Evolutionary conservation across 495 filamentous ascomycete species (phyloP), one percentile per base, ranked within the genome.

Genomic region (Penicillium atrosanguineum): DNA sequence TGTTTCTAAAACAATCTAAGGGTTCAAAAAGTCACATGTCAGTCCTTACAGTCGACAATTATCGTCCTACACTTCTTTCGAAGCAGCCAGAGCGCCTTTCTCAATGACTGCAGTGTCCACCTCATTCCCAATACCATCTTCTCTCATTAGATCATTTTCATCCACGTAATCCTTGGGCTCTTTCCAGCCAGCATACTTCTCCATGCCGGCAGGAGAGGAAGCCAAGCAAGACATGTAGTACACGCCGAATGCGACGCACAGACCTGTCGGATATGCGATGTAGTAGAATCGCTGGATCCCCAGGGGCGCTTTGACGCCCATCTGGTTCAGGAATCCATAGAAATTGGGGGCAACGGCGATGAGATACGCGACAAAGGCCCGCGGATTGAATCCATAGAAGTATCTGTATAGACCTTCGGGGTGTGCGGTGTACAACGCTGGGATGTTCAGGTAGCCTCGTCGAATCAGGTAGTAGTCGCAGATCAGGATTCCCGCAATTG

Each of bases 391-490:
- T 4, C 65, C 65, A 42, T 57, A 34, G 41, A 57, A 46, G 39
- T 57, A 65, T 41, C 58, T n/a, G 34, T 66, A 68, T 0, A 53
- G 49, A 11, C 79, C 80, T 1, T 65, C 71, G 46, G 75, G 77
- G 15, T 80, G 79, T 14, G 81, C 86, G 34, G 83, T 85, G 73
- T 93, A 96, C 1, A 96, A 81, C 34, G 88, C 83, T 48, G 79
- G 81, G 57, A 91, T 76, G 51, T 89, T 79, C 20, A 91, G 78
- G 65, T 91, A 95, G 34, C 91, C 91, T 31, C 78, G 82, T 49
- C 90, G 87, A 16, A 95, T 89, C 40, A 88, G 52, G 69, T 95
- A 96, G 75, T 95, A 96, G 71, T 96, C 91, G 64, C 75, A 83
- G 59, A 88, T 76, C 62, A 96, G 91, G 48, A 94, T 89, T n/a